Base-by-base conservation (phyloP, 1,284 basidiomycete species). In the Ustilago loliicola region DNA sequence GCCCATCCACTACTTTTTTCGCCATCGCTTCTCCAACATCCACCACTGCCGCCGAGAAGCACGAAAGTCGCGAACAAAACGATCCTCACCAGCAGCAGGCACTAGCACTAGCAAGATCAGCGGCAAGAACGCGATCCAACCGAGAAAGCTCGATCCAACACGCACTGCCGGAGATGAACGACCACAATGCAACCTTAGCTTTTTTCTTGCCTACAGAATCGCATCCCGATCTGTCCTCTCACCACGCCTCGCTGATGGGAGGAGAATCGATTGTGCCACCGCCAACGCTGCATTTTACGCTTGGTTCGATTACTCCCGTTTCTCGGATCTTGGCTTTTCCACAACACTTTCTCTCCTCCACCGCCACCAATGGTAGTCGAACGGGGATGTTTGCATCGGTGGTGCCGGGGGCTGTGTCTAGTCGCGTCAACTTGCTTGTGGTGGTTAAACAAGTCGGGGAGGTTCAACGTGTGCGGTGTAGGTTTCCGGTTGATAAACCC, bases 231-330 rank as follows among this genome's bases (percentile, higher is more conserved):
- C n/a, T n/a, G n/a, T n/a, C n/a, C 34, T 32, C 15, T 3, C 25
- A 11, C 10, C 19, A 47, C 2, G 21, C 40, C 7, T 32, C 56
- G 25, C 3, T 29, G 47, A 9, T 40, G 32, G 68, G 4, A 15
- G 29, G 47, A 2, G 58, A 77, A 7, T 77, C 75, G 11, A 77
- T 77, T 53, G n/a, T 62, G 0, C 75, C 75, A 0, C 75, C 70
- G 8, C 70, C 75, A 1, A 77, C 70, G 2, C 63, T 77, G 1
- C 62, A 67, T 29, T 77, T 77, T 32, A 21, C 55, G 1, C 53
- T 77, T 4, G 21, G 50, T 1, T 0, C 13, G 5, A 48, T 77
- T 9, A 77, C 75, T 2, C 60, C 70, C 3, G 17, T 77, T 8
- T 30, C 55, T 17, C 45, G 56, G 1, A 73, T 77, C 40, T 42